Evolutionary conservation across 2,329 filamentous ascomycete species (phyloP), one percentile per base, ranked within the genome.

Genomic region (Beauveria caledonica): DNA sequence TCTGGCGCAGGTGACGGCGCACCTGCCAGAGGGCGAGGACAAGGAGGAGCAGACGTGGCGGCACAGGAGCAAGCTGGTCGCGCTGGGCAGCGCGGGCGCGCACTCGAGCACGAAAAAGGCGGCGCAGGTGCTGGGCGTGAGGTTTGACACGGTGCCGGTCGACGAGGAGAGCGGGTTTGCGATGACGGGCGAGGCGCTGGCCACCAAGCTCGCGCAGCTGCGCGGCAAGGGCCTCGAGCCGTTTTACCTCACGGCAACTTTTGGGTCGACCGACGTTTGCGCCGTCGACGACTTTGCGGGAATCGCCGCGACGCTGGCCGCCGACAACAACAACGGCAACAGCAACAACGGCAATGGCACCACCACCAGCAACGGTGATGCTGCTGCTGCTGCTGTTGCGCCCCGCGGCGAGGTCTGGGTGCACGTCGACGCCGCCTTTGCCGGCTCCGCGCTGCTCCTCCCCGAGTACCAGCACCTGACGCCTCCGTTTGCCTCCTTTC

Each of bases 351-450:
- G 39, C 49, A 39, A 8, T 21, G 15, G 33, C 55, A 27, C 48
- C 45, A 23, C 21, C 45, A 25, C 33, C 9, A 51, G 33, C 21
- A 58, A 51, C 48, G 45, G 33, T 10, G 45, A 40, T 40, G 49
- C 29, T 17, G 44, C 39, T 25, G 48, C 48, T 40, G 39, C 52
- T n/a, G 39, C 19, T 15, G 29, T 67, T 7, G 68, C 68, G 68
- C 67, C 51, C 10, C 17, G 10, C 5, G 77, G 78, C 58, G 79
- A 84, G 64, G 77, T 97, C 58, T 97, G 93, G 92, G 88, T 96
- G 21, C 93, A 97, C 74, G 84, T 97, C 58, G 93, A 97, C 74
- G 93, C 90, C 11, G 93, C 93, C 1, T 97, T 96, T 73, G 93
- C 93, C 1, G 93, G 93, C 2, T 86, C 90, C 0, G 89, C 92